Evolutionary conservation across 2,329 filamentous ascomycete genomes (phyloP).

Genomic region (Colletotrichum sp.): DNA sequence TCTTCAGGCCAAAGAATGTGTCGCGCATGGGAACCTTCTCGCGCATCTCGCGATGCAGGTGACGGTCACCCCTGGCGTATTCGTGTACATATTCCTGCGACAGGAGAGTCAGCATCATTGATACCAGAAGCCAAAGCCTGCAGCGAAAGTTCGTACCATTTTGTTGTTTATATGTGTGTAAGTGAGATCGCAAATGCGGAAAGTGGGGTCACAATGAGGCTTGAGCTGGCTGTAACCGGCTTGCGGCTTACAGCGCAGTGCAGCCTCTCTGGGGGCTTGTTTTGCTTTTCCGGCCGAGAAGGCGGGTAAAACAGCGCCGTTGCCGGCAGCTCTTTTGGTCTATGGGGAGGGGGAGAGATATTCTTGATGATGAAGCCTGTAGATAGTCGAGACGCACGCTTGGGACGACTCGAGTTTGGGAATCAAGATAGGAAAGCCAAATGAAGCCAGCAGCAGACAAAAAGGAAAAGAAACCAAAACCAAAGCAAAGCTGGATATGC

Average conservation of each 20-base stretch:
- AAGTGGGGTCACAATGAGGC: conserved; percentile 8
- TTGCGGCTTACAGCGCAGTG: conserved; percentile 18
- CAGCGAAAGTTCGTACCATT: conserved; percentile 36
- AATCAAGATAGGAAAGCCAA: conserved; percentile 28
- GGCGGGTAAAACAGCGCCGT: conserved; percentile 32
- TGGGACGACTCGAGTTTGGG: not conserved
- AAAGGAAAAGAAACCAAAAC: conserved; percentile 21
- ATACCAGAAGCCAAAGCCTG: not conserved
- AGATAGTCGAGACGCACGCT: not conserved
- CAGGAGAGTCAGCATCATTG: not conserved
- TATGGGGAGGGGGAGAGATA: not conserved
- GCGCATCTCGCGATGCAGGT: conserved; percentile 54
- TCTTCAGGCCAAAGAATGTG: conserved; percentile 65
- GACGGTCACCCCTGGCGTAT: conserved; percentile 36
- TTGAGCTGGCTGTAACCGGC: conserved; percentile 11
- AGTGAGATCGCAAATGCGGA: conserved; percentile 10
- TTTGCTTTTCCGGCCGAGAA: conserved; percentile 25
- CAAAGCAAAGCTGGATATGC: conserved; percentile 36
- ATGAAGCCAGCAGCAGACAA: conserved; percentile 22
- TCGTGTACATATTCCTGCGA: conserved; percentile 40
- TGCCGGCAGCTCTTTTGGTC: conserved; percentile 34
- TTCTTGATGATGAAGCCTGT: not conserved
- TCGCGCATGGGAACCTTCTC: conserved; percentile 56
- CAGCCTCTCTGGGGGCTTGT: not conserved
- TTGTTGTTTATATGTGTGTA: conserved; percentile 23